Evolutionary conservation across 176 grass and related monocot species (phyloP).

Genomic region (Elymus sibiricus): DNA sequence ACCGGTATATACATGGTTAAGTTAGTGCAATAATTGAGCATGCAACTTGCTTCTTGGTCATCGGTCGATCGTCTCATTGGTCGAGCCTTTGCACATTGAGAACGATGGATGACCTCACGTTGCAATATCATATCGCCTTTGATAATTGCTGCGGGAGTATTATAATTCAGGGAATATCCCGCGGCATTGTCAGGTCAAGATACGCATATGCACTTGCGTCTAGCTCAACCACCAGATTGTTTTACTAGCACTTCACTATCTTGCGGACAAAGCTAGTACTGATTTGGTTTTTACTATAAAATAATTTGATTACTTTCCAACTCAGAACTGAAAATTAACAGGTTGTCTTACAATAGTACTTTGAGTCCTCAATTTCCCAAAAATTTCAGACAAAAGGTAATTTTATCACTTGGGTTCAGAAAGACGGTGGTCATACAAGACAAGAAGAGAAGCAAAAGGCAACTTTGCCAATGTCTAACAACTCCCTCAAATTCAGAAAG

Average conservation of each 20-base stretch:
- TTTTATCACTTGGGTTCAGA: too few relatives aligned
- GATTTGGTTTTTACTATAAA: too few relatives aligned
- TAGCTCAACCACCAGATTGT: neutral
- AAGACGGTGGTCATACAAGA: too few relatives aligned
- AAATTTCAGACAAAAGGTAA: too few relatives aligned
- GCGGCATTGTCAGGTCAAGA: slow-evolving; percentile 18
- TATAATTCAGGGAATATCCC: neutral
- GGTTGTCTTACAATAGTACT: too few relatives aligned
- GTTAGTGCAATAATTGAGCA: neutral
- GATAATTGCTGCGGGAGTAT: neutral
- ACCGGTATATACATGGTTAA: neutral
- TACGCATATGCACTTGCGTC: slow-evolving; percentile 23
- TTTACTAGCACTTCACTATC: neutral
- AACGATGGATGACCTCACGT: slow-evolving; percentile 17
- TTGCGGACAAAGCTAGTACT: too few relatives aligned
- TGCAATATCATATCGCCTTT: neutral
- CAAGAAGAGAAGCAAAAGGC: too few relatives aligned
- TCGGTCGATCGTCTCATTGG: neutral
- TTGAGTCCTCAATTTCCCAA: too few relatives aligned
- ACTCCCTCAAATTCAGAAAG: too few relatives aligned
- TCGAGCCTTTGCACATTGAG: neutral
- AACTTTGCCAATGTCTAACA: too few relatives aligned
- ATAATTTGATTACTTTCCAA: too few relatives aligned
- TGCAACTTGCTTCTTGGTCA: slow-evolving; percentile 10
- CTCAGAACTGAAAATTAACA: too few relatives aligned